A percentile compares a stretch with the other conserved stretches of the same genome.
Conservation (phyloP, 2,329 filamentous ascomycete species). For the Paramyrothecium roridum region DNA sequence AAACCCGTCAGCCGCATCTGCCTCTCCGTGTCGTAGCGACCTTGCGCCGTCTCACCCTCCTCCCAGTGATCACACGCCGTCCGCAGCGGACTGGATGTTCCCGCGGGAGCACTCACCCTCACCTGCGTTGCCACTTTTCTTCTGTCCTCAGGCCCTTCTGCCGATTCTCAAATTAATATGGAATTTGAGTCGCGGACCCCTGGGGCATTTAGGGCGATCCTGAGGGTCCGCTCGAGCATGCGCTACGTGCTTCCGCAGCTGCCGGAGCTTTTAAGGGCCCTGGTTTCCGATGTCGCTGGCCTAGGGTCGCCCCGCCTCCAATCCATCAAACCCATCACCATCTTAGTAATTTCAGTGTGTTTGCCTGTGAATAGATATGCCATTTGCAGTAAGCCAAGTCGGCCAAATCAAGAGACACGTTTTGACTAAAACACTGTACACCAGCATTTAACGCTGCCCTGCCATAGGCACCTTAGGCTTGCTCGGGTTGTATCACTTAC, state of each 20-base stretch:
- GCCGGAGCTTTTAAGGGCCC: background rate
- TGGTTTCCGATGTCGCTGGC: background rate
- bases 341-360: background rate
- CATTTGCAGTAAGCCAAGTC: background rate
- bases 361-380: background rate
- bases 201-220: too few species aligned
- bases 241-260: too few species aligned
- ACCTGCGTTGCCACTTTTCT: background rate
- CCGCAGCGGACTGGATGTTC: background rate
- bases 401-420: too few species aligned
- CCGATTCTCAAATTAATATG: background rate
- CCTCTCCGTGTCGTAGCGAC: background rate
- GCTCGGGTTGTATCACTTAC: too few species aligned
- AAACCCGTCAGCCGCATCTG: background rate
- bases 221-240: too few species aligned
- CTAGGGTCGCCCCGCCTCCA: too few species aligned
- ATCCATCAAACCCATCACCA: background rate
- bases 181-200: too few species aligned
- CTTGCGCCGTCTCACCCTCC: background rate
- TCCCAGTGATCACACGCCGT: background rate
- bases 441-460: too few species aligned
- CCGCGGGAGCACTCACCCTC: background rate
- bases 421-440: too few species aligned
- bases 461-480: too few species aligned
- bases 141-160: background rate